Conservation (phyloP, 495 filamentous ascomycete species). For the Friedmanniomyces simplex region DNA sequence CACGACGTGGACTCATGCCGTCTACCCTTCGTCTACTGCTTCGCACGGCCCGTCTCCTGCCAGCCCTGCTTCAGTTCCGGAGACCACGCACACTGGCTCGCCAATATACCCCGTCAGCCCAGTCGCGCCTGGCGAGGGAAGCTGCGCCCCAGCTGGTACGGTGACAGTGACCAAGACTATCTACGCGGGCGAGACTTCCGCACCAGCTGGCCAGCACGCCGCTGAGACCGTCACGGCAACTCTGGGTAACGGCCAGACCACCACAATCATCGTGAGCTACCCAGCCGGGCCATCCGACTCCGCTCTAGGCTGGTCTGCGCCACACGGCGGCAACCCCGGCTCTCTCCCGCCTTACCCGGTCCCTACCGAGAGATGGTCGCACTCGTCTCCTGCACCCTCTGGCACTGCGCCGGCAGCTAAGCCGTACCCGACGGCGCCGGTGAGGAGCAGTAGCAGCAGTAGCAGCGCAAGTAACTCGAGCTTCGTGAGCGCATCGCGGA, state of each 20-base stretch:
- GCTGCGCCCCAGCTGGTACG: not conserved
- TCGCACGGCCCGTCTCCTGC: not conserved
- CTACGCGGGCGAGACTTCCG: not conserved
- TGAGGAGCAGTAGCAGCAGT: too few relatives aligned
- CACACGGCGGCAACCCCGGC: not conserved
- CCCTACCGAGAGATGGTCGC: not conserved
- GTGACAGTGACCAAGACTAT: constrained; percentile 4
- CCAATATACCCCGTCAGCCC: not conserved
- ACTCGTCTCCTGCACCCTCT: not conserved
- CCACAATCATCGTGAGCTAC: constrained; percentile 1
- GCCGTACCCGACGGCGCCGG: not conserved
- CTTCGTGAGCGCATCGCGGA: not conserved
- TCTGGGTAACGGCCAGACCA: constrained; percentile 8
- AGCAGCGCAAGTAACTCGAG: not conserved
- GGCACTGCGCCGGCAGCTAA: not conserved
- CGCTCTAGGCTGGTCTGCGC: not conserved
- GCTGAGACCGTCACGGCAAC: constrained; percentile 8
- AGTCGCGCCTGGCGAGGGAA: not conserved
- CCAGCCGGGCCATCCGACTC: not conserved
- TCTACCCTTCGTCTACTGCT: not conserved
- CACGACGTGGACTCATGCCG: not conserved
- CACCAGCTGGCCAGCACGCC: not conserved
- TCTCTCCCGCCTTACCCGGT: not conserved
- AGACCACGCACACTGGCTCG: not conserved
- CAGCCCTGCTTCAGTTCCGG: not conserved